Evolutionary conservation across 768 basidiomycete genomes (phyloP), one percentile per base, ranked within the genome.

Genomic region (Russula sp.): DNA sequence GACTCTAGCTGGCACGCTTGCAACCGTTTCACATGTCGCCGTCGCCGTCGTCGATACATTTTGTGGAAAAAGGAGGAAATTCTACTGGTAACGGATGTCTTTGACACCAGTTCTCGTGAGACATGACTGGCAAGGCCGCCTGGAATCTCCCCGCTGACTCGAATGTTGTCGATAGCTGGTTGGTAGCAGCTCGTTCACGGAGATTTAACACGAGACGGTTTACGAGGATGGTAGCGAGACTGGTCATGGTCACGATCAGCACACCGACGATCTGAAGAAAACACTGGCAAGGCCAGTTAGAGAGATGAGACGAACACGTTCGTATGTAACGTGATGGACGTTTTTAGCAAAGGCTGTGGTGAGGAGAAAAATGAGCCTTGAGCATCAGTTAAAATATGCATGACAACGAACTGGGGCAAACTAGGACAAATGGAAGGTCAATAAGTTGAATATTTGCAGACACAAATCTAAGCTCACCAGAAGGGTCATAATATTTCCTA

Each of bases 161-260:
- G 7, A 65, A 20, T 20, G 36, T 26, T 11, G 26, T 20, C 18
- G 64, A 49, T 9, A 61, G 20, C 26, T 49, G 48, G 28, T 30
- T 30, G 1, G 14, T 16, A 1, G 20, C 30, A 10, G 20, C 42
- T 24, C 24, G 54, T 36, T 54, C 64, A 13, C 64, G 59, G 30
- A 65, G 64, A 48, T 61, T 65, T 40, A 65, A 51, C 54, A 65
- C 52, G 57, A 65, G 59, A 46, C 64, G 64, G 34, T 54, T 52
- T 16, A 61, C 54, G 20, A 65, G 59, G 3, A 54, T 61, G 48
- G 36, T 57, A 13, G 59, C 57, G 18, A 65, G 24, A 34, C 64
- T 61, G 36, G 49, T 54, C 5, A 34, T 22, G 8, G 14, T 26
- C n/a, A 24, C 22, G 20, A 11, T 62, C 11, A 49, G 55, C 11